Percentiles rank a stretch among this genome's conserved stretches.
phyloP scores from a whole-genome alignment of 257 asterid genomes.

The Jacaranda copaia region DNA sequence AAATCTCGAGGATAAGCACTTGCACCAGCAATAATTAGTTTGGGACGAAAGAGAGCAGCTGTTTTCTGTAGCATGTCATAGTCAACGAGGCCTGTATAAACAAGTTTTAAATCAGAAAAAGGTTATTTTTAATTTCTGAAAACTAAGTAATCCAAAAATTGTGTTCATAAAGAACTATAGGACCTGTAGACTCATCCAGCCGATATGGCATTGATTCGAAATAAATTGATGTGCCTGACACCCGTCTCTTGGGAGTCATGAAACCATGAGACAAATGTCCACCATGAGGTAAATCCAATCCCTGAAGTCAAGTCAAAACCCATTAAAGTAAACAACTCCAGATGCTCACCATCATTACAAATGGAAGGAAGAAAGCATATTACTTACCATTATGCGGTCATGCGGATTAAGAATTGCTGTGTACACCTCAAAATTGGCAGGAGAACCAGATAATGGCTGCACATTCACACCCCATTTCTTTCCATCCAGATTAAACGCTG shows the following conservation, averaged over 20 bases:
- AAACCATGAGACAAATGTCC: conserved; percentile 97
- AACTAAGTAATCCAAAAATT: background rate
- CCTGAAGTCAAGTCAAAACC: conserved; percentile 51
- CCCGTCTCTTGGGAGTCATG: conserved; percentile 95
- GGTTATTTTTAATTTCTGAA: background rate
- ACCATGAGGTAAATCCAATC: conserved; percentile 96
- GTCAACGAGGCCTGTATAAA: conserved; percentile 77
- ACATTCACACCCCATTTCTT: conserved; percentile 92
- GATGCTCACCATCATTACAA: conserved; percentile 3
- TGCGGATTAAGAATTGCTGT: conserved; percentile 91
- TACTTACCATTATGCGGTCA: conserved; percentile 87
- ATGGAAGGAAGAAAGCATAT: background rate
- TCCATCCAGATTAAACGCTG: conserved; percentile 83
- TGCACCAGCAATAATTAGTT: conserved; percentile 94
- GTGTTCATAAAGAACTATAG: background rate
- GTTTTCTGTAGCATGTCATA: conserved; percentile 95
- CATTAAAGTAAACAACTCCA: conserved; percentile 12
- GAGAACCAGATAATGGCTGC: conserved; percentile 95
- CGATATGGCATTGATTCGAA: conserved; percentile 97
- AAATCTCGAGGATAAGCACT: conserved; percentile 97
- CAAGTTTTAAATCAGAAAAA: conserved; percentile 20
- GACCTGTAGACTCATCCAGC: conserved; percentile 92
- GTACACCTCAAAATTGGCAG: conserved; percentile 95
- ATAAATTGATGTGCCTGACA: conserved; percentile 92
- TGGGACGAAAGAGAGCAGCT: conserved; percentile 87